These are phyloP conservation scores for Biscogniauxia mediterranea DNA, from an alignment of 2,329 filamentous ascomycete genomes.

Conservation along the genomic window DNA sequence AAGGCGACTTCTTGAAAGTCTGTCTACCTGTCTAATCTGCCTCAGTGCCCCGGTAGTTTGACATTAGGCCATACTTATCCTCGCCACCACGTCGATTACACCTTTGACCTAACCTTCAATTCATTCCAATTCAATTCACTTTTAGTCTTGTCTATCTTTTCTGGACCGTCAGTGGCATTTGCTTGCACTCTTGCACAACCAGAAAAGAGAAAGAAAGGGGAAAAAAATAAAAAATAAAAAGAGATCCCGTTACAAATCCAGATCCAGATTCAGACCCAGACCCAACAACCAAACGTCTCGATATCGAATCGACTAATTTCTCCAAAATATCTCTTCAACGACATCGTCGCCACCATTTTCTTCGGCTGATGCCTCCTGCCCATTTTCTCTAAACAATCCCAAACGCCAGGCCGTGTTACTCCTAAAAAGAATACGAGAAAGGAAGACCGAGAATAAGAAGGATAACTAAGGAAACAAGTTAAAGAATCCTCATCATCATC, in stretches of 20 bases:
- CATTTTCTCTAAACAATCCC: constrained; percentile 9
- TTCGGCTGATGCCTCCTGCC: not conserved
- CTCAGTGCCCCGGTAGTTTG: constrained; percentile 17
- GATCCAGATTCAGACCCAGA: constrained; percentile 5
- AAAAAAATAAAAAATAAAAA: not conserved
- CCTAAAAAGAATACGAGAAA: constrained; percentile 11
- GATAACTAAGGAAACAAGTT: constrained; percentile 4
- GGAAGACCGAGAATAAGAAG: not conserved
- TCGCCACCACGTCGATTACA: constrained; percentile 17
- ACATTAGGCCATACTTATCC: constrained; percentile 19
- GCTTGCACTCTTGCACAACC: constrained; percentile 48
- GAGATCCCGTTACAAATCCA: no score
- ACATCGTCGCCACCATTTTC: not conserved
- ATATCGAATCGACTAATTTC: constrained; percentile 18
- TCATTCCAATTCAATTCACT: constrained; percentile 14
- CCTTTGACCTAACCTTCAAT: constrained; percentile 8
- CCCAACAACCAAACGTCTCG: constrained; percentile 7
- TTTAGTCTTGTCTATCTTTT: constrained; percentile 9
- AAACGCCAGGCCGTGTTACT: constrained; percentile 19
- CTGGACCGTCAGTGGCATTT: constrained; percentile 46
- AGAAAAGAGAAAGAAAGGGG: constrained; percentile 3
- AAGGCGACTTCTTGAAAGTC: constrained; percentile 54
- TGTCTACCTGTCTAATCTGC: constrained; percentile 18
- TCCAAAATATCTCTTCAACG: not conserved
- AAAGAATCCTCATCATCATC: not conserved